These are phyloP conservation scores for Ettlia oleoabundans DNA, from an alignment of 139 green algal genomes.

Conservation along the genomic window DNA sequence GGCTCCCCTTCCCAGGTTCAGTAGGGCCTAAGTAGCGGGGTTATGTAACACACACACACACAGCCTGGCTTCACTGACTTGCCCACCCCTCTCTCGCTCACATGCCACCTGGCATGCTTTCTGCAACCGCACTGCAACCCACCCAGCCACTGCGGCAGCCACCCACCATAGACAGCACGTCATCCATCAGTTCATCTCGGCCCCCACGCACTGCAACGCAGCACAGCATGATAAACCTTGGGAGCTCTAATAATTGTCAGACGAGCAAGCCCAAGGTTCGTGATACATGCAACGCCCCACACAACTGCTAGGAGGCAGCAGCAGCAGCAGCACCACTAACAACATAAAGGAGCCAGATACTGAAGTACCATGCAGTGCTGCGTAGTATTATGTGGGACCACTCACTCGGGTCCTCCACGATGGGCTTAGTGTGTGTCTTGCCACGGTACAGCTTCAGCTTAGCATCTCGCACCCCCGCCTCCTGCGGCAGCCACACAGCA, in stretches of 20 bases:
- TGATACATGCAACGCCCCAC: background rate
- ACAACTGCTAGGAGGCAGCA: background rate
- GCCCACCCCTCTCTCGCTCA: too few relatives aligned
- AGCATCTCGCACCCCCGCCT: constrained; percentile 18
- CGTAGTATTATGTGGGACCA: too few relatives aligned
- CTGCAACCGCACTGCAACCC: too few relatives aligned
- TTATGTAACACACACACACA: too few relatives aligned
- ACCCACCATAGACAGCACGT: constrained; percentile 55
- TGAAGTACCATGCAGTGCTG: too few relatives aligned
- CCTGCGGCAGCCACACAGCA: constrained; percentile 1
- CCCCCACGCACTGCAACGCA: constrained; percentile 46
- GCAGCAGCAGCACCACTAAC: background rate
- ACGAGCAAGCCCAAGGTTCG: background rate
- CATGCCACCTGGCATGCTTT: too few relatives aligned
- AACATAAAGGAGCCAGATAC: too few relatives aligned
- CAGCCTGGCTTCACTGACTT: too few relatives aligned
- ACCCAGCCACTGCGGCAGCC: background rate
- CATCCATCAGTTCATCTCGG: constrained; percentile 56
- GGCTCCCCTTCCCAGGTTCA: too few relatives aligned
- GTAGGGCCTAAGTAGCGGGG: too few relatives aligned
- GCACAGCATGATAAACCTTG: background rate
- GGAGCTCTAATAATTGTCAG: too few relatives aligned
- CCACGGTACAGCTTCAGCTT: constrained; percentile 57
- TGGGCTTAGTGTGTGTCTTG: constrained; percentile 64
- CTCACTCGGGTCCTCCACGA: constrained; percentile 66